Conservation (phyloP, 495 filamentous ascomycete genomes). For the Hypoxylon perforatum region DNA sequence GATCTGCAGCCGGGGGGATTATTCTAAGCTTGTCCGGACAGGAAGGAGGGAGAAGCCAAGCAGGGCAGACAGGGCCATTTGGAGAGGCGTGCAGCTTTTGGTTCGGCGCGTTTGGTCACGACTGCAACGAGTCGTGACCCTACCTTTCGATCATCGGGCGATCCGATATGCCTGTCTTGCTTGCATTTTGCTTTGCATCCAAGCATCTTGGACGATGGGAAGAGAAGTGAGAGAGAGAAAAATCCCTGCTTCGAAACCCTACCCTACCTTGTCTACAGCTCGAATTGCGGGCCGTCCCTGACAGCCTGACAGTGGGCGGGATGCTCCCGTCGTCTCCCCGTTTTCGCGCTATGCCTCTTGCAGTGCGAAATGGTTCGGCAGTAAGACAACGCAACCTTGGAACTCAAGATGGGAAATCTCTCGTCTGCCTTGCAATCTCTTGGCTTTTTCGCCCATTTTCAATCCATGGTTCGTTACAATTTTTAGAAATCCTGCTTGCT, state of each 20-base stretch:
- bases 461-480: slow-evolving; percentile 9
- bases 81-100: slow-evolving; percentile 1
- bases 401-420: slow-evolving; percentile 18
- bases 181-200: too few species aligned
- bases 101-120: not conserved
- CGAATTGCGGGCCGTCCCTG: slow-evolving; percentile 39
- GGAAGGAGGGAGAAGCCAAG: slow-evolving; percentile 19
- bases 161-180: slow-evolving; percentile 25
- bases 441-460: not conserved
- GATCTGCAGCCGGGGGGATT: slow-evolving; percentile 35
- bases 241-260: slow-evolving; percentile 22
- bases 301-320: slow-evolving; percentile 35
- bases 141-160: slow-evolving; percentile 42
- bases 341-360: slow-evolving; percentile 30
- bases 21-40: slow-evolving; percentile 25
- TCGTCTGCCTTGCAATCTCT: slow-evolving; percentile 17
- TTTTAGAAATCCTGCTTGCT: slow-evolving; percentile 11
- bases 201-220: not conserved
- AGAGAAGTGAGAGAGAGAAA: not conserved
- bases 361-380: slow-evolving; percentile 13
- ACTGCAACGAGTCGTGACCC: slow-evolving; percentile 7
- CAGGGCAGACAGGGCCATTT: not conserved
- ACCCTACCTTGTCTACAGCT: slow-evolving; percentile 3
- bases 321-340: slow-evolving; percentile 38
- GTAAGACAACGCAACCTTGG: too few species aligned